A percentile compares a stretch with the other conserved stretches of the same genome.
Evolutionary conservation across 164 flowering plant genomes (phyloP).

Genomic region (Litsea cubeba): DNA sequence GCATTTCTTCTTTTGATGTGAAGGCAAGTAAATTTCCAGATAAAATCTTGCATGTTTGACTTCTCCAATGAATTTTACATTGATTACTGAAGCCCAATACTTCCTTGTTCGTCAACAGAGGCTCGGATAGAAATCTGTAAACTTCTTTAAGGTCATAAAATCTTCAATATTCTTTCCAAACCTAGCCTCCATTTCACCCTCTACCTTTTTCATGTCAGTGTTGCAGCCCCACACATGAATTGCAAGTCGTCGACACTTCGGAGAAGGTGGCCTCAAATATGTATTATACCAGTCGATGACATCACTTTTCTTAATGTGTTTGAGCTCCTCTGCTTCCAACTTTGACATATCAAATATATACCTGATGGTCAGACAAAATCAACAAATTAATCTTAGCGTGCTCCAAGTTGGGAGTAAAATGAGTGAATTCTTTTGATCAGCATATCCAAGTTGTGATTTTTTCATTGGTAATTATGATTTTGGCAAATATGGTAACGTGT

Average conservation of each 20-base stretch:
- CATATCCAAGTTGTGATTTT: too few relatives aligned
- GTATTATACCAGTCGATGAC: constrained; percentile 64
- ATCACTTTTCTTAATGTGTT: constrained; percentile 53
- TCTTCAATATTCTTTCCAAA: constrained; percentile 48
- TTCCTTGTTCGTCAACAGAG: constrained; percentile 36
- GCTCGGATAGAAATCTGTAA: constrained; percentile 59
- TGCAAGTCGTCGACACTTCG: constrained; percentile 65
- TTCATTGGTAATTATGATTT: too few relatives aligned
- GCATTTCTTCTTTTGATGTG: not conserved
- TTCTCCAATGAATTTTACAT: not conserved
- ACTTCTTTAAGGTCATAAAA: constrained; percentile 44
- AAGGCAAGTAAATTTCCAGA: not conserved
- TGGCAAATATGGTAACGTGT: too few relatives aligned
- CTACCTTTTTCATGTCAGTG: constrained; percentile 37
- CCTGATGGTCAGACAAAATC: constrained; percentile 35
- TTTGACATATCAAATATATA: constrained; percentile 69
- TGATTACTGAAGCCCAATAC: not conserved
- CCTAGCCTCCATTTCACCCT: constrained; percentile 19
- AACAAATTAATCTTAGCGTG: not conserved
- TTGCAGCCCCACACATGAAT: constrained; percentile 89
- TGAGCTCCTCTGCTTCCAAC: constrained; percentile 73
- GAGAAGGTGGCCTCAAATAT: constrained; percentile 54
- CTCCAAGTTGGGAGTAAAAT: not conserved
- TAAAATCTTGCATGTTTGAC: too few relatives aligned
- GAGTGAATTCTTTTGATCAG: too few relatives aligned